phyloP scores from a whole-genome alignment of 2,329 filamentous ascomycete genomes.

The Cadophora gregata region DNA sequence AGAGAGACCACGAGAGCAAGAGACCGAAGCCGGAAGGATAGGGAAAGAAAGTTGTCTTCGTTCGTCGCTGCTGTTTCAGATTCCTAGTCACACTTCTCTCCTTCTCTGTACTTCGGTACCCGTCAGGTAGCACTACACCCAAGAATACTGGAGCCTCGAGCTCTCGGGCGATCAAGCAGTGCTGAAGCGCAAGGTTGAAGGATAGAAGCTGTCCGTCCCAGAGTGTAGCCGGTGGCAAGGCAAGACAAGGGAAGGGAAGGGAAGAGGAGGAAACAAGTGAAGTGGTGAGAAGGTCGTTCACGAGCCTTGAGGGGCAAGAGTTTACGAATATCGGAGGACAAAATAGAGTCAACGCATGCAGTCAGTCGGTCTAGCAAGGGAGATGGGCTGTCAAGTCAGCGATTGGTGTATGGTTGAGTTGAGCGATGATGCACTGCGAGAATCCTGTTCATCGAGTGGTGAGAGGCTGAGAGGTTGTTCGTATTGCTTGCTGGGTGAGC shows the following conservation, averaged over 20 bases:
- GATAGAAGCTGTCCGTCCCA: slow-evolving; percentile 11
- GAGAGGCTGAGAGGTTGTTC: slow-evolving; percentile 3
- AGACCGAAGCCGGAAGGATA: background rate
- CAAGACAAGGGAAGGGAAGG: slow-evolving; percentile 9
- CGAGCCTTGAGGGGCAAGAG: slow-evolving; percentile 4
- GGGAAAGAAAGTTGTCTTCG: slow-evolving; percentile 6
- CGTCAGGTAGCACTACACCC: slow-evolving; percentile 6
- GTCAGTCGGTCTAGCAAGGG: slow-evolving; percentile 14
- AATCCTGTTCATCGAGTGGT: slow-evolving; percentile 23
- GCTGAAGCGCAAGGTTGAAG: slow-evolving; percentile 31
- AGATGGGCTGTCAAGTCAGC: slow-evolving; percentile 21
- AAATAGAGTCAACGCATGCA: background rate
- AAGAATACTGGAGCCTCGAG: slow-evolving; percentile 34
- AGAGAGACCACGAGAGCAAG: background rate
- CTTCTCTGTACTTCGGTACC: slow-evolving; percentile 7
- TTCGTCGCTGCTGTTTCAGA: slow-evolving; percentile 34
- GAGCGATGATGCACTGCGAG: slow-evolving; percentile 12
- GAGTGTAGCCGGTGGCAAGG: slow-evolving; percentile 8
- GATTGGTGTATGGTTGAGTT: slow-evolving; percentile 28
- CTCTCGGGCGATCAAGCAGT: slow-evolving; percentile 38
- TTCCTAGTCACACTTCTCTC: slow-evolving; percentile 15
- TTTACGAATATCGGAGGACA: slow-evolving; percentile 4
- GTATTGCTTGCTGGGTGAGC: slow-evolving; percentile 1
- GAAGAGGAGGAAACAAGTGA: background rate
- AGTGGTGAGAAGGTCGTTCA: background rate